Conservation (phyloP, 257 asterid genomes). For the Penstemon newberryi region DNA sequence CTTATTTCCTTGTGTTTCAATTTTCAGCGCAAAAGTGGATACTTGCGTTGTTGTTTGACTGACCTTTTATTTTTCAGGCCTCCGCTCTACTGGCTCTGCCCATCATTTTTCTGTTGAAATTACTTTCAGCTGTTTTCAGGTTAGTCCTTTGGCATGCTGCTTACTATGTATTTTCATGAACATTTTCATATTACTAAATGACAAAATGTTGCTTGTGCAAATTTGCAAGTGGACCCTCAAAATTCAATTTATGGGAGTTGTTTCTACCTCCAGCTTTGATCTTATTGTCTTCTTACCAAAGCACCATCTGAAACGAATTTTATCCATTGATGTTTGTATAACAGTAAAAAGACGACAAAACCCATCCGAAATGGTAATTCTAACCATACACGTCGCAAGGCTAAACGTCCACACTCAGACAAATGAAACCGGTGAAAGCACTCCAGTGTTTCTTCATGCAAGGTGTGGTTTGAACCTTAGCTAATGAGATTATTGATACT, state of each 20-base stretch:
- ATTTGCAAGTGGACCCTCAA: not conserved
- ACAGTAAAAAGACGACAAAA: slow-evolving; percentile 49
- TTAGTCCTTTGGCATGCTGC: slow-evolving; percentile 33
- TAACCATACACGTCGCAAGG: slow-evolving; percentile 45
- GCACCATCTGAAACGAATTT: not conserved
- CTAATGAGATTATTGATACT: not conserved
- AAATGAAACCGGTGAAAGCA: slow-evolving; percentile 29
- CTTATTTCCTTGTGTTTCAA: slow-evolving; percentile 17
- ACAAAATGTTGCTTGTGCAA: not conserved
- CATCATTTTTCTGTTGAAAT: slow-evolving; percentile 42
- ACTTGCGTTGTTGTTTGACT: slow-evolving; percentile 1
- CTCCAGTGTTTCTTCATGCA: slow-evolving; percentile 1
- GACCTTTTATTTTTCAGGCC: slow-evolving; percentile 49
- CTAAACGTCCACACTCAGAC: slow-evolving; percentile 44
- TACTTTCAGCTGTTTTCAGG: slow-evolving; percentile 53
- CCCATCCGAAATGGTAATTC: slow-evolving; percentile 38
- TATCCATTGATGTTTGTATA: slow-evolving; percentile 5
- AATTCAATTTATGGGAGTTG: not conserved
- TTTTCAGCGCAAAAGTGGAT: slow-evolving; percentile 6
- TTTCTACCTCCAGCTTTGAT: not conserved
- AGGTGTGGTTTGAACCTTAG: slow-evolving; percentile 14
- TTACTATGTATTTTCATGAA: too few relatives aligned
- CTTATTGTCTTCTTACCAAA: not conserved
- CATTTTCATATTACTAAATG: not conserved
- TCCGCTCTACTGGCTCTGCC: slow-evolving; percentile 81